Evolutionary conservation across 225 moss, liverwort and hornwort genomes (phyloP), one percentile per base, ranked within the genome.

Genomic region (Thuidium tamariscinum): DNA sequence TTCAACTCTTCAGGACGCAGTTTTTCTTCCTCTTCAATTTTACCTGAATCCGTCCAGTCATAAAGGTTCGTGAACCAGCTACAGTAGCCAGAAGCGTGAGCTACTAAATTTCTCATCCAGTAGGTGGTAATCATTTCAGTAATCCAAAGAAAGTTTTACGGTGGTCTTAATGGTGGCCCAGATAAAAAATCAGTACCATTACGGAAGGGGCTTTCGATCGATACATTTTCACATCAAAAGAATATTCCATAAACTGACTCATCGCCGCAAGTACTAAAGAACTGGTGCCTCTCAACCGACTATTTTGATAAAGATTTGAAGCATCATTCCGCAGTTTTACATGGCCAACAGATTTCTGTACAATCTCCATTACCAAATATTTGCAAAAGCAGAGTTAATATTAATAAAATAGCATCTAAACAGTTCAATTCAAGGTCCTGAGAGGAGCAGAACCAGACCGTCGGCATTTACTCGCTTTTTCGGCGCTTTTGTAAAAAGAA

Each of bases 1-100:
- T 97, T 99, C 92, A 99, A 88, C 84, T 99, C 99, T 89, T 97
- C 96, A 65, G 91, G 96, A 74, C 96, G 96, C 49, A 99, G 90
- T 84, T 89, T 87, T 91, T 96, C 95, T 86, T 89, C 86, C 82
- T 94, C 95, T 41, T 96, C 97, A 82, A 90, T 88, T 79, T 91
- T 89, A 77, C 92, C 98, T 97, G 92, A 54, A 78, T 77, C 57
- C 74, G 79, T 78, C 79, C 77, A 89, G 54, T 74, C 80, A 92
- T 69, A 73, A 82, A 64, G 77, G 90, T 66, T 89, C 48, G 83
- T 88, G 44, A 83, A 83, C 71, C 56, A 59, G 83, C 32, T 82
- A 68, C n/a, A 88, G 70, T 59, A 51, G 64, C 49, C 83, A 88
- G 59, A 83, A 63, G 74, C 62, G 74, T 61, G 82, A 89, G 71